A percentile compares a stretch with the other conserved stretches of the same genome.
Evolutionary conservation across 306 rosid genomes (phyloP).

Genomic region (Hippophae gyantsensis): DNA sequence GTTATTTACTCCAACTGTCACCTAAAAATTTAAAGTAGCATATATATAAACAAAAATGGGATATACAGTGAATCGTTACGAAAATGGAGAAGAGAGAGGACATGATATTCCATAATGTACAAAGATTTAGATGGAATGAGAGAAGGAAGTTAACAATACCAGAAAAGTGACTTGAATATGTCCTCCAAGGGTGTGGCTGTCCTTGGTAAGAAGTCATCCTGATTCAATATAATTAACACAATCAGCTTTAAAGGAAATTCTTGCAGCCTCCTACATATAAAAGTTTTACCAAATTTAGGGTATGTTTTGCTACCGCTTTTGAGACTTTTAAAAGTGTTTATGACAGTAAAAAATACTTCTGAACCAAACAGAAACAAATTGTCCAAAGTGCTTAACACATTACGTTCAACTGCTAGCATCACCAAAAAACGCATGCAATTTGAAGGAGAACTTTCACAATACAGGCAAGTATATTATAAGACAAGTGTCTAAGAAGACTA

Average conservation of each 20-base stretch:
- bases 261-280: neutral
- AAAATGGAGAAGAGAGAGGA: no score
- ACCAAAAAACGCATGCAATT: slow-evolving; percentile 1
- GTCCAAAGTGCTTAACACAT: neutral
- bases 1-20: no score
- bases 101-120: no score
- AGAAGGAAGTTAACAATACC: slow-evolving; percentile 37
- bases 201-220: slow-evolving; percentile 97
- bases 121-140: no score
- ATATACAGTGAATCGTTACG: no score
- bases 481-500: neutral
- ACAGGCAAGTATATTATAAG: slow-evolving; percentile 4
- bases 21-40: no score
- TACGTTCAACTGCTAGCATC: slow-evolving; percentile 1
- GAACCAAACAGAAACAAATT: neutral
- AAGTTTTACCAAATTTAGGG: neutral
- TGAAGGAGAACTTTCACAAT: neutral
- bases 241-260: slow-evolving; percentile 17
- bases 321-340: neutral
- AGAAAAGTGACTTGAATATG: slow-evolving; percentile 89
- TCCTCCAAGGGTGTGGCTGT: slow-evolving; percentile 98
- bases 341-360: slow-evolving; percentile 3
- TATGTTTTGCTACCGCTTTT: neutral
- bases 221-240: slow-evolving; percentile 23
- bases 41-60: no score